Evolutionary conservation across 2,329 filamentous ascomycete species (phyloP), one percentile per base, ranked within the genome.

Genomic region (Ampelomyces quisqualis): DNA sequence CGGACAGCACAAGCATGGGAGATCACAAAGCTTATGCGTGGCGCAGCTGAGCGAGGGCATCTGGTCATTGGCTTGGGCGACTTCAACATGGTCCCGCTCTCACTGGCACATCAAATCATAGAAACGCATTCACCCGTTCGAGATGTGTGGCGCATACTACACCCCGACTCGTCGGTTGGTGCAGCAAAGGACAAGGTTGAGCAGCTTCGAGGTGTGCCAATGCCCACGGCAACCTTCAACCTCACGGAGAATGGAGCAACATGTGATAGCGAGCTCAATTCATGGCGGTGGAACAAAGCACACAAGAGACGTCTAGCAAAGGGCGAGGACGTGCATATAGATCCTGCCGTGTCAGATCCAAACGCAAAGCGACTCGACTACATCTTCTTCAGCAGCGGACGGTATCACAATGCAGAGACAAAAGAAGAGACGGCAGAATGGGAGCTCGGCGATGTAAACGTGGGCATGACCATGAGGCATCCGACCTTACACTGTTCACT

Each of bases 61-160:
- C 76, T 97, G 20, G 90, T 90, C 36, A 74, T 97, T 29, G 90
- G 84, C 5, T 73, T 95, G 38, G 93, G 93, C 18, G 93, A 97
- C 72, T 96, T 97, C 73, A 97, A 97, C 71, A 95, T 95, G 86
- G 75, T 89, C n/a, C 93, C 93, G 1, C 70, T 85, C 27, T 94
- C 88, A 18, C 80, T 95, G 47, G 85, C 87, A 21, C 88, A 97
- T 71, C 80, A 83, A 38, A 77, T 97, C 51, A 84, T 98, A 54
- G 87, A 85, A 42, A 81, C 83, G 3, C 84, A 90, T 61, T 82
- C 85, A 7, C 84, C 85, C 10, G 84, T 95, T 19, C 79, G 78
- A 30, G 93, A 98, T 64, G 82, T 83, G 15, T 98, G 93, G 93
- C 81, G 86, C 39, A 77, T 87, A 20, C 69, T 94, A 14, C 86